Conservation (phyloP, 2,329 filamentous ascomycete genomes). For the Trichophyton schoenleinii region DNA sequence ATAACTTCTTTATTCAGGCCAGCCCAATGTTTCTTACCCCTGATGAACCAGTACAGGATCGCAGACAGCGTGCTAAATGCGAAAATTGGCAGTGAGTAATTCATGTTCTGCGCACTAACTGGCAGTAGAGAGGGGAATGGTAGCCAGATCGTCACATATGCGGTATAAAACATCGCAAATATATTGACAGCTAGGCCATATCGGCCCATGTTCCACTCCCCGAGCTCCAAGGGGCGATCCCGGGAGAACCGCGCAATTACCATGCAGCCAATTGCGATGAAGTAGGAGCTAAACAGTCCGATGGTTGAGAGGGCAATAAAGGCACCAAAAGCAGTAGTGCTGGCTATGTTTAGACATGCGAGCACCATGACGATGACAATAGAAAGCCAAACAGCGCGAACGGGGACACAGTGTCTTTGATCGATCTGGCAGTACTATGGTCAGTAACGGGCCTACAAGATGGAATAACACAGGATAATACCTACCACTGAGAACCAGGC, state of each 20-base stretch:
- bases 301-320: constrained; percentile 29
- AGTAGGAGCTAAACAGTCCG: constrained; percentile 29
- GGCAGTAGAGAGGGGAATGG: constrained; percentile 25
- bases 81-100: constrained; percentile 28
- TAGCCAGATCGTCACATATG: constrained; percentile 22
- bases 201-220: constrained; percentile 23
- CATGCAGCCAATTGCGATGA: constrained; percentile 28
- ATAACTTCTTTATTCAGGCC: constrained; percentile 14
- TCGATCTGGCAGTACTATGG: constrained; percentile 21
- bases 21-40: constrained; percentile 11
- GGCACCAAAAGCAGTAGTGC: constrained; percentile 28
- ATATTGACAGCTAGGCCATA: constrained; percentile 24
- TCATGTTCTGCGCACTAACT: constrained; percentile 28
- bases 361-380: constrained; percentile 23
- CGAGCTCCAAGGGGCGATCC: constrained; percentile 13
- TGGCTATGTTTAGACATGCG: constrained; percentile 30
- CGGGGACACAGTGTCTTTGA: constrained; percentile 23
- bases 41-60: constrained; percentile 11
- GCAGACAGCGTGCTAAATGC: constrained; percentile 13
- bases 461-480: neutral
- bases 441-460: neutral
- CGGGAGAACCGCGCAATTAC: constrained; percentile 22
- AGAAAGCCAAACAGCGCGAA: constrained; percentile 27
- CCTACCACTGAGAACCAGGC: constrained; percentile 24
- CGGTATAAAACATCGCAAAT: constrained; percentile 24